These are phyloP conservation scores for Sclerotinia glacialis DNA, from an alignment of 2,329 filamentous ascomycete genomes.

Conservation along the genomic window DNA sequence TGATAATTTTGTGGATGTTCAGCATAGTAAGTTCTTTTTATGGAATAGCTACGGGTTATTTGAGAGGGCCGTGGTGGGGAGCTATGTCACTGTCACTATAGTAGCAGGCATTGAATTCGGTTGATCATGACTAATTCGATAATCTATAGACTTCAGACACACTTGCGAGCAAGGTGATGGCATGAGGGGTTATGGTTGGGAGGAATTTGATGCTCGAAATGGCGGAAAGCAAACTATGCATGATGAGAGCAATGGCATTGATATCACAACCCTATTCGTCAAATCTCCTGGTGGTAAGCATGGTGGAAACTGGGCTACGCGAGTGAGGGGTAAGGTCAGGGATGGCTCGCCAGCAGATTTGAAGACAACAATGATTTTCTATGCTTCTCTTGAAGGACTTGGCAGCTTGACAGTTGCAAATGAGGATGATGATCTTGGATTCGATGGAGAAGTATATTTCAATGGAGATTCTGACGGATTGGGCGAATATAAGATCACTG, in stretches of 20 bases:
- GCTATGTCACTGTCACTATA: not conserved
- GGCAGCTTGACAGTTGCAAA: constrained; percentile 62
- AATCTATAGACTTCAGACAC: constrained; percentile 72
- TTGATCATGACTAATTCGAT: constrained; percentile 25
- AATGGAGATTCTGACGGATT: constrained; percentile 68
- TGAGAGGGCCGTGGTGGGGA: not conserved
- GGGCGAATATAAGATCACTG: constrained; percentile 73
- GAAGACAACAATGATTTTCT: constrained; percentile 78
- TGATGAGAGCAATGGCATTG: constrained; percentile 81
- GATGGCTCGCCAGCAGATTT: constrained; percentile 64
- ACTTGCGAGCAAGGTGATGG: constrained; percentile 95
- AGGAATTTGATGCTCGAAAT: constrained; percentile 86
- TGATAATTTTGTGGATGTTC: constrained; percentile 72
- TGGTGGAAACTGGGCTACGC: constrained; percentile 87
- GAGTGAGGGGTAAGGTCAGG: constrained; percentile 78
- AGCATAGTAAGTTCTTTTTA: constrained; percentile 60
- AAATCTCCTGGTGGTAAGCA: constrained; percentile 83
- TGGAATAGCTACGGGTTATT: not conserved
- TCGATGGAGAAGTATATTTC: constrained; percentile 63
- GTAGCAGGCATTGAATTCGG: not conserved
- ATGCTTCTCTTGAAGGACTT: constrained; percentile 74
- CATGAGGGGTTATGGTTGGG: constrained; percentile 96
- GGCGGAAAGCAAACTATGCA: constrained; percentile 89
- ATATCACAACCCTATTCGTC: constrained; percentile 89
- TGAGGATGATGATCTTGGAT: constrained; percentile 52